Evolutionary conservation across 2,329 filamentous ascomycete genomes (phyloP).

Genomic region (Lecanoromycetidae sp.): DNA sequence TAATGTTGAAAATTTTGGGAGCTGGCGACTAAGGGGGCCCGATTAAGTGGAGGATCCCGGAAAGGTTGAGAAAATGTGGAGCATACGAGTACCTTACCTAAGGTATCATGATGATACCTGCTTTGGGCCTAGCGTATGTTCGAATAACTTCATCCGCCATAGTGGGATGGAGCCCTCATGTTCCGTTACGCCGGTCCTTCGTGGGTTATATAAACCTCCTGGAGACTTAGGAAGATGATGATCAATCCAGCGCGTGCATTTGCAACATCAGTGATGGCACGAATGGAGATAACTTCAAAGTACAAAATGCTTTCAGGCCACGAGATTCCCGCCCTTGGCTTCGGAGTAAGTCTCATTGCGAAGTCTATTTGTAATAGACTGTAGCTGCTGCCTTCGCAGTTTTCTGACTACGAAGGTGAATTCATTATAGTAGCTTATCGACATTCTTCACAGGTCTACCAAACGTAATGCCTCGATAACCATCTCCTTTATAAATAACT

Average conservation of each 20-base stretch:
- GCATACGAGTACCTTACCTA: no score
- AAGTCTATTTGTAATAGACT: neutral
- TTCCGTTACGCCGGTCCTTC: no score
- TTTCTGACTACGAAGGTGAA: no score
- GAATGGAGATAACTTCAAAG: conserved; percentile 16
- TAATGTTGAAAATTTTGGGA: no score
- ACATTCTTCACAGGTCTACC: conserved; percentile 26
- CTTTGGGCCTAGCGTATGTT: neutral
- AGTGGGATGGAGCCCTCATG: no score
- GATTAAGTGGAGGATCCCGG: no score
- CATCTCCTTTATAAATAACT: neutral
- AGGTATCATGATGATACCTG: no score
- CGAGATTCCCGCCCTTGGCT: conserved; percentile 18
- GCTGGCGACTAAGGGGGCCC: no score
- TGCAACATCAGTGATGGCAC: conserved; percentile 11
- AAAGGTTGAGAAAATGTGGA: no score
- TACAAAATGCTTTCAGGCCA: conserved; percentile 19
- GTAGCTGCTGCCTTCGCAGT: no score
- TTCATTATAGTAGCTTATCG: neutral
- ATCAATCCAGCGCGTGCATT: neutral
- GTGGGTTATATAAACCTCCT: neutral
- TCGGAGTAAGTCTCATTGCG: conserved; percentile 12
- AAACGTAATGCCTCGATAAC: conserved; percentile 25
- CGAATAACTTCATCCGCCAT: neutral
- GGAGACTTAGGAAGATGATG: neutral